Percentiles rank a stretch among this genome's conserved stretches.
These are phyloP conservation scores for Leishmania tropica DNA, from an alignment of 208 protist species.

Conservation along the genomic window DNA sequence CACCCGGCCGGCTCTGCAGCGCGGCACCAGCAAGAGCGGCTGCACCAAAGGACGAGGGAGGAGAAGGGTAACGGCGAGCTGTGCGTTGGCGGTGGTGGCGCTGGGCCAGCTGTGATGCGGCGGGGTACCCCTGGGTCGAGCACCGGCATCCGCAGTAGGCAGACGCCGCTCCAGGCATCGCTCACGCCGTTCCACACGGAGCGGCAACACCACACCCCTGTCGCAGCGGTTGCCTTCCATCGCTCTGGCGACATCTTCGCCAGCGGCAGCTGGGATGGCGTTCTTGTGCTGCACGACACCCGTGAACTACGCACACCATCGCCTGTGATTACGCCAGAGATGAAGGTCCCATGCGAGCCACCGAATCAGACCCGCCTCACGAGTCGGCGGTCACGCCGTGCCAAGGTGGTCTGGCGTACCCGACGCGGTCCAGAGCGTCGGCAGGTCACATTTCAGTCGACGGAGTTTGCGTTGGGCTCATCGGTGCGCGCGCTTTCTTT, in stretches of 20 bases:
- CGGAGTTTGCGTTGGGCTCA: conserved; percentile 21
- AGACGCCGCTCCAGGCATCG: background rate
- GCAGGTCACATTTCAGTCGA: conserved; percentile 19
- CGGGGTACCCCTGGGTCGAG: background rate
- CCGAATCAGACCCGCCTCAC: background rate
- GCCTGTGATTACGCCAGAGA: conserved; percentile 10
- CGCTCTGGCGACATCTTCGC: conserved; percentile 67
- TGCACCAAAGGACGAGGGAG: background rate
- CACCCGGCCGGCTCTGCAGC: conserved; percentile 15
- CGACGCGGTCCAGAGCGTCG: conserved; percentile 18
- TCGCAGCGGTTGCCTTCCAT: conserved; percentile 70
- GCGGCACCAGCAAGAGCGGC: conserved; percentile 16
- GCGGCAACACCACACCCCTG: conserved; percentile 64
- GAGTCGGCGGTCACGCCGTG: background rate
- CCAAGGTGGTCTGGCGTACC: conserved; percentile 1
- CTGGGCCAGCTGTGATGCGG: background rate
- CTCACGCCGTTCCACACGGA: conserved; percentile 44
- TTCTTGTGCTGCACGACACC: conserved; percentile 55
- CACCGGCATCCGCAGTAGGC: background rate
- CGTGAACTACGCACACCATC: conserved; percentile 21
- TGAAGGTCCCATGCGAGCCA: background rate
- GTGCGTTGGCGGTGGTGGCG: background rate
- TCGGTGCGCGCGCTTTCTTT: conserved; percentile 69
- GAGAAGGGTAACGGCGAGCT: background rate
- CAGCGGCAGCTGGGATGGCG: conserved; percentile 76